Conservation (phyloP, 192 early-diverging fungal genomes). For the Rhizophagus clarus region DNA sequence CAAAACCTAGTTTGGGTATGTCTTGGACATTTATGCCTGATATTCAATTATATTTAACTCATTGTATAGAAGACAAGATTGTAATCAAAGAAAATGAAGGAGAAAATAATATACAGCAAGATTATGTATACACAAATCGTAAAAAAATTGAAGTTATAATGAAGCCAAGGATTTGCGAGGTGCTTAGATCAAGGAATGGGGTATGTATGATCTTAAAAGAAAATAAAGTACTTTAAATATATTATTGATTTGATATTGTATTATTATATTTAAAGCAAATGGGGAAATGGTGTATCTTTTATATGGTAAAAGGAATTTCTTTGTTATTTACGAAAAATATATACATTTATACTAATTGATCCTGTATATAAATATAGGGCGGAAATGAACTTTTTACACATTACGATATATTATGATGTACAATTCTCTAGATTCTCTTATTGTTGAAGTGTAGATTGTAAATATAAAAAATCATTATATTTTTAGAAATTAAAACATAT, state of each 20-base stretch:
- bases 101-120: background rate
- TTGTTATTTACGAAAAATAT: background rate
- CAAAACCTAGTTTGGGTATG: conserved; percentile 24
- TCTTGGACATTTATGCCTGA: conserved; percentile 26
- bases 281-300: conserved; percentile 9
- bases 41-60: conserved; percentile 20
- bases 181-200: background rate
- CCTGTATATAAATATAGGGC: background rate
- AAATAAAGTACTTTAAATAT: background rate
- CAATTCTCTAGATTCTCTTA: too few species aligned
- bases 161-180: conserved; percentile 11
- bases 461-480: too few species aligned
- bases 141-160: background rate
- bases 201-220: background rate
- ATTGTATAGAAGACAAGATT: background rate
- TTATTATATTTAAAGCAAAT: conserved; percentile 1
- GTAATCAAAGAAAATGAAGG: background rate
- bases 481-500: too few species aligned
- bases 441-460: too few species aligned
- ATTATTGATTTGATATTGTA: background rate
- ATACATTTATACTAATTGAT: background rate
- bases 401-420: background rate
- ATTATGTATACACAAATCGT: conserved; percentile 13
- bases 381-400: background rate
- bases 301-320: conserved; percentile 9